These are phyloP conservation scores for Silene latifolia DNA, from an alignment of 148 eudicot genomes.

Conservation along the genomic window DNA sequence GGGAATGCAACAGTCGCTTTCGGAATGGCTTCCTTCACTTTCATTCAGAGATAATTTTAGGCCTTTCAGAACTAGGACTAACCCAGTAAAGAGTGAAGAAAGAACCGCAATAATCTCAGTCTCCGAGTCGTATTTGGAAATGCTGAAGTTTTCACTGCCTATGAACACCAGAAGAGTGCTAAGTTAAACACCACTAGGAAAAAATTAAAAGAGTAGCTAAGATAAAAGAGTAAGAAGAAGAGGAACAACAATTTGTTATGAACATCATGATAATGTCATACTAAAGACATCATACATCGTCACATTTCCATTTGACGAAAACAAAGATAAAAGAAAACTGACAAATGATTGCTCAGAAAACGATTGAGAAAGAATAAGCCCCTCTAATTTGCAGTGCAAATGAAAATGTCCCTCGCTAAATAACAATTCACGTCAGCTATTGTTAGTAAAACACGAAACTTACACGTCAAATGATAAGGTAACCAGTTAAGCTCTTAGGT, in stretches of 20 bases:
- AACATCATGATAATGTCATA: neutral
- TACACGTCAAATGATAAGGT: neutral
- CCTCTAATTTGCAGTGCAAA: too few relatives aligned
- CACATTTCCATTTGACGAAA: neutral
- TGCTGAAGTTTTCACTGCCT: slow-evolving; percentile 38
- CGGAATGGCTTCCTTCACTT: slow-evolving; percentile 21
- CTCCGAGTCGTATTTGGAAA: slow-evolving; percentile 35
- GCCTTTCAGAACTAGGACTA: slow-evolving; percentile 45
- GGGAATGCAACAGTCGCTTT: slow-evolving; percentile 29
- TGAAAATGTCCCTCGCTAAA: too few relatives aligned
- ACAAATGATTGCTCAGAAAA: neutral
- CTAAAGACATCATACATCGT: neutral
- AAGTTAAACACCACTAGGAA: slow-evolving; percentile 4
- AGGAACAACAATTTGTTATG: neutral
- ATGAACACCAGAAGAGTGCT: slow-evolving; percentile 17
- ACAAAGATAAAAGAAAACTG: neutral
- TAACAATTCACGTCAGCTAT: too few relatives aligned
- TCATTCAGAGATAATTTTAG: slow-evolving; percentile 28
- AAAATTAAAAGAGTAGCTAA: neutral
- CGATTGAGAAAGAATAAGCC: neutral
- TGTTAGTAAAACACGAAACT: neutral
- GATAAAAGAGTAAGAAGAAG: neutral
- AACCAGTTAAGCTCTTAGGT: neutral
- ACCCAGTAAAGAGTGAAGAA: slow-evolving; percentile 53
- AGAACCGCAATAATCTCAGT: slow-evolving; percentile 35